Evolutionary conservation across 176 grass and related monocot genomes (phyloP), one percentile per base, ranked within the genome.

Genomic region (Paspalum notatum): DNA sequence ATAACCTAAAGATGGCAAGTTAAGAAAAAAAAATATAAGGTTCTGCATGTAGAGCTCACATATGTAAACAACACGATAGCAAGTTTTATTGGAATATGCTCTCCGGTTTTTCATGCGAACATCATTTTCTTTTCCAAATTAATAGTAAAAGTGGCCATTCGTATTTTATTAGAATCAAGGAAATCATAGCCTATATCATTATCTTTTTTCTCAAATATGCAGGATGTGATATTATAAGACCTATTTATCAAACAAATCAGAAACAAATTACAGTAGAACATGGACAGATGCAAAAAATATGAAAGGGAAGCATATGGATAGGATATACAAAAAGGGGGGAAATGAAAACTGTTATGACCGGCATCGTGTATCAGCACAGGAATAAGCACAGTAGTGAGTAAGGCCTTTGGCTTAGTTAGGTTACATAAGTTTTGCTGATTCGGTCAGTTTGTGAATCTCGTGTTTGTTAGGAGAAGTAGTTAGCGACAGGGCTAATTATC

Each of bases 1-100:
- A 74, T 84, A 94, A 86, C 86, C 91, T 94, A 80, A 78, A 81
- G 32, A 77, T 72, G 26, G 59, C 43, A 69, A 69, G 52, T 86
- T 39, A 62, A 20, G 54, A 56, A 48, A 11, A 74, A 80, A 76
- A 39, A 41, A 47, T 80, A 76, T 80, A 76, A 66, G 68, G 41
- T 54, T 43, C 75, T 74, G 26, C 3, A 83, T 70, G 54, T 62
- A 46, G 6, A 83, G 50, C 1, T 76, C 32, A 24, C 40, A 49
- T 18, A 71, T 51, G 37, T 43, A 43, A 74, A 66, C 54, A 37
- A 16, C 52, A 18, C 43, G 49, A 74, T 4, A 50, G 5, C 18
- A 83, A 25, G 27, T 38, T 45, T 54, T 22, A 63, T 8, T 8
- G 52, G 53, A 39, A 60, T 59, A 42, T 77, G 20, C 26, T 64